Evolutionary conservation across 345 rosid species (phyloP), one percentile per base, ranked within the genome.

Genomic region (Lepidium sativum): DNA sequence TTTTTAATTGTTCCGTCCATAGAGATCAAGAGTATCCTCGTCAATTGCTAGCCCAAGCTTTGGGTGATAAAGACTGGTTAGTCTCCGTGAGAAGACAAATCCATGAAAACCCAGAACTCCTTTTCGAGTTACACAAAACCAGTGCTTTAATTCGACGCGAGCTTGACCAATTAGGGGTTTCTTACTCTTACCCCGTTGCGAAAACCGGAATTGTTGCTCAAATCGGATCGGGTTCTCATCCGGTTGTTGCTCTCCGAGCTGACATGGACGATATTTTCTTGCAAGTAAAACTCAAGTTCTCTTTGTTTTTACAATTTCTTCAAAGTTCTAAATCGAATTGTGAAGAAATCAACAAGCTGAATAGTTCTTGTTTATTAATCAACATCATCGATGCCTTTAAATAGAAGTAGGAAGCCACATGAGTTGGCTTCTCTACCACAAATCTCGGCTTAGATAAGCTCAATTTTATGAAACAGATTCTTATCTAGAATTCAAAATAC

Each of bases 51-150:
- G 62, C 47, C 37, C 77, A 80, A 50, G 87, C 96, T 14, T 33
- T 56, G 38, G 52, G 52, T 37, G 81, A 86, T 59, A 78, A 68
- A 56, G 81, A 80, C 10, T 92, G 96, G 96, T 72, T 89, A 29
- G 74, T 78, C 25, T 78, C 82, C 3, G 59, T 83, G 6, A 74
- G 96, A 69, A 80, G 98, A 73, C 83, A 72, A 65, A 80, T 92
- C 84, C 98, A 89, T 49, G 86, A 85, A 71, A 79, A 83, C 67
- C 97, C 98, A 38, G 97, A 92, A 76, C 89, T 87, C 60, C 59
- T 72, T 39, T 89, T 83, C 70, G 79, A 92, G 25, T 81, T 87
- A 56, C 77, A 85, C 88, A 56, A 79, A 62, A 89, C 97, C 40
- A 86, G 88, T 60, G 86, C 90, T 59, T 79, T 92, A 45, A 71